Base-by-base conservation (phyloP, 129 eudicot species). In the Cynara cardunculus region DNA sequence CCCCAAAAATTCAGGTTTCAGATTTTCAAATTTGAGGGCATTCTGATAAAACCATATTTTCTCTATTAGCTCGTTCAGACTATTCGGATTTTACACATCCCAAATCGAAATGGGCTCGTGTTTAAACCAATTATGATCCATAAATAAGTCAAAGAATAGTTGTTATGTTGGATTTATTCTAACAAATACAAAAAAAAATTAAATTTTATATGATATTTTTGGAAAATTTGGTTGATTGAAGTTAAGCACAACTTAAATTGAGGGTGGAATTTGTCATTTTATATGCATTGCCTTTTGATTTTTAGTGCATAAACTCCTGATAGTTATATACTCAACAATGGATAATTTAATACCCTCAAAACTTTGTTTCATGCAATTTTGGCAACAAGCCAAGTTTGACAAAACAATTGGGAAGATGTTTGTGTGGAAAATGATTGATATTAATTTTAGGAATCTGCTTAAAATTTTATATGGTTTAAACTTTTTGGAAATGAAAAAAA, bases 371-470 rank as follows among this genome's bases (percentile, higher is more conserved):
- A 73, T 81, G 74, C 74, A 81, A 73, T 61, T 62, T 72, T 73
- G 79, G 84, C 74, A 81, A 81, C 32, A 59, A 72, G 71, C 83
- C 83, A 80, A 80, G 83, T 80, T 80, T 80, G 83, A 59, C 78
- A 80, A 73, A 81, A 81, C 84, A 81, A 59, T 3, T 4, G 31
- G 79, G 59, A 73, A 64, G 78, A 80, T 73, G 74, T 73, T 81
- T 81, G 34, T 81, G 74, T 62, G 74, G 73, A 64, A 73, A 81
- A 81, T 81, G 79, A 81, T 81, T 73, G 79, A 64, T 70, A 73
- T 73, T 81, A 73, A 27, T 74, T 81, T 81, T 19, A 73, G 67
- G 84, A 81, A 74, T 81, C 46, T 81, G 68, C 73, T 39, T 11
- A 1, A 73, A 64, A 18, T 64, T 35, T 19, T 73, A 11, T 80